These are phyloP conservation scores for Corymbia calophylla DNA, from an alignment of 441 rosid genomes.

Conservation along the genomic window DNA sequence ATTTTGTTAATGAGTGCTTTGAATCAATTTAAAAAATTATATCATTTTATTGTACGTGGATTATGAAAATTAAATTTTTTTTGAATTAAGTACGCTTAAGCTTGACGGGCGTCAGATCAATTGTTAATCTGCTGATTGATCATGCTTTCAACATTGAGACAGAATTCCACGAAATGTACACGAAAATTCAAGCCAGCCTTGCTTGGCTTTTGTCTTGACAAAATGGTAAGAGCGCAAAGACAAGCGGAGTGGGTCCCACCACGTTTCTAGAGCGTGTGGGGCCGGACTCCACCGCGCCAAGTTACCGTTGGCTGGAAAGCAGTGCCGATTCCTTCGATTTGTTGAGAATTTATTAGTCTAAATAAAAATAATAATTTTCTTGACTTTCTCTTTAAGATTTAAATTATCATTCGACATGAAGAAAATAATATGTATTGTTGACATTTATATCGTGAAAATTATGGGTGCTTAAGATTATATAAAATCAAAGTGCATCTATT, in stretches of 20 bases:
- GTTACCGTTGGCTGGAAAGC: background rate
- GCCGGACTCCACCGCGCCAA: background rate
- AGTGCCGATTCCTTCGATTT: background rate
- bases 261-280: background rate
- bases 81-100: background rate
- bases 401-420: background rate
- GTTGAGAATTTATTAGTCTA: background rate
- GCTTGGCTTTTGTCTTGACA: background rate
- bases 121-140: background rate
- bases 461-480: background rate
- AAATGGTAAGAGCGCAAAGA: background rate
- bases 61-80: background rate
- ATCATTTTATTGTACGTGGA: rapidly evolving
- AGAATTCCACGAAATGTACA: background rate
- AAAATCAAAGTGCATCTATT: background rate
- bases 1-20: background rate
- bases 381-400: background rate
- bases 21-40: rapidly evolving
- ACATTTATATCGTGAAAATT: background rate
- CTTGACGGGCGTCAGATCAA: background rate
- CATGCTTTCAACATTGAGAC: background rate
- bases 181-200: background rate
- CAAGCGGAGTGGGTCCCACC: background rate
- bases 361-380: background rate
- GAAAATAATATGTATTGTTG: background rate